Percentiles rank a stretch among this genome's conserved stretches.
Conservation (phyloP, 345 rosid species). For the Eutrema japonicum region DNA sequence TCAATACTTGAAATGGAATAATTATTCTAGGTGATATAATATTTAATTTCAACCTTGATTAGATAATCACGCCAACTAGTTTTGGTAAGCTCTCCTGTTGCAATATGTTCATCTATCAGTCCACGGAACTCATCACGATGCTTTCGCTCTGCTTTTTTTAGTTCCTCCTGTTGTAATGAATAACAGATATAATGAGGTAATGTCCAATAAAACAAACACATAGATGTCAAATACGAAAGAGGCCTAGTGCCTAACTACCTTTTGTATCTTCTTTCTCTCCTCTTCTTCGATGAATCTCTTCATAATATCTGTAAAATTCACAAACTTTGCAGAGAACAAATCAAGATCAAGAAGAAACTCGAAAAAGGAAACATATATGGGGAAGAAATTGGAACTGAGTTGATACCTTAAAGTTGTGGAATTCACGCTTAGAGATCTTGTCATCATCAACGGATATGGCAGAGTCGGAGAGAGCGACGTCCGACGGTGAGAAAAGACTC, state of each 20-base stretch:
- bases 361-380: too few species aligned
- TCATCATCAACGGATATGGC: too few species aligned
- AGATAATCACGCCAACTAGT: conserved; percentile 86
- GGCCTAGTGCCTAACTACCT: conserved; percentile 54
- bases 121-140: conserved; percentile 95
- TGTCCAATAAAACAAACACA: conserved; percentile 25
- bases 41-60: conserved; percentile 55
- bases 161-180: conserved; percentile 69
- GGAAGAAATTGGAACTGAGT: too few species aligned
- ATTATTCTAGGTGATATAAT: conserved; percentile 27
- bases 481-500: too few species aligned
- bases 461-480: too few species aligned
- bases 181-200: conserved; percentile 25
- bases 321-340: too few species aligned
- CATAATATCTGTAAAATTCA: too few species aligned
- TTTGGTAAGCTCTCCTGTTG: conserved; percentile 72
- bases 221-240: conserved; percentile 7
- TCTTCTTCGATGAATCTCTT: too few species aligned
- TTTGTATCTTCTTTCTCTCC: conserved; percentile 86
- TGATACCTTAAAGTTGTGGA: too few species aligned
- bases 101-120: conserved; percentile 81
- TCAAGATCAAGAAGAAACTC: too few species aligned
- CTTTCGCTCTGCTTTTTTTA: conserved; percentile 87
- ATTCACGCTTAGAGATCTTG: too few species aligned
- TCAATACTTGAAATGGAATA: conserved; percentile 22